Base-by-base conservation (phyloP, 2,329 filamentous ascomycete species). In the Aspergillus novofumigatus region DNA sequence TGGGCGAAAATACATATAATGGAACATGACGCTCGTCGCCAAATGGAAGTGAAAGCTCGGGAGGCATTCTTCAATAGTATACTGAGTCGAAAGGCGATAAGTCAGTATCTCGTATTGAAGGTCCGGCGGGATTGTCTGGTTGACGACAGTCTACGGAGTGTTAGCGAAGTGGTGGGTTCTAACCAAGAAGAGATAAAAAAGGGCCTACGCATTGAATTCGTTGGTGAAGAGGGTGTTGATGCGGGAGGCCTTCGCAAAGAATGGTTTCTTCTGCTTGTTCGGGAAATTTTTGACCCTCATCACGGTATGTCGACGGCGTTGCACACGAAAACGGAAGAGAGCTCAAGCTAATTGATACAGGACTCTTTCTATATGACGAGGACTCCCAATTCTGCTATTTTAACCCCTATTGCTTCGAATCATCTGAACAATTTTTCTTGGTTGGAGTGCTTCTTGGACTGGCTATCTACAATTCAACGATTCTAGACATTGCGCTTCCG, bases 391-490 rank as follows among this genome's bases (percentile, higher is more conserved):
- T 89, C 69, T 96, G 92, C 75, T 97, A 96, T 73, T 97, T 97
- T 77, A 96, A 96, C 69, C 89, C 92, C 0, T 85, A 88, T 69
- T 91, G 90, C 17, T 92, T 96, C 65, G 92, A 96, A 71, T 92
- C 90, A 0, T 92, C 91, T 0, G 91, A 96, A 68, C 91, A 96
- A 63, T 97, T 90, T 73, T 96, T 94, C 69, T 81, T 96, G 23
- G 89, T 97, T 28, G 92, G 92, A 0, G 90, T 94, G 11, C 82
- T 96, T 7, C 82, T 97, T 54, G 92, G 92, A 0, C 79, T 97
- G 57, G 92, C 92, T 14, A 96, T 97, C 59, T 96, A 96, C 76
- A 96, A 97, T 73, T 95, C 91, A 2, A 96, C 91, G 0, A 96
- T 96, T 63, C 79, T 97, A 20, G 92, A 96, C 69, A 84, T 96